Evolutionary conservation across 1,284 basidiomycete species (phyloP).

Genomic region (Moesziomyces globuligerus): DNA sequence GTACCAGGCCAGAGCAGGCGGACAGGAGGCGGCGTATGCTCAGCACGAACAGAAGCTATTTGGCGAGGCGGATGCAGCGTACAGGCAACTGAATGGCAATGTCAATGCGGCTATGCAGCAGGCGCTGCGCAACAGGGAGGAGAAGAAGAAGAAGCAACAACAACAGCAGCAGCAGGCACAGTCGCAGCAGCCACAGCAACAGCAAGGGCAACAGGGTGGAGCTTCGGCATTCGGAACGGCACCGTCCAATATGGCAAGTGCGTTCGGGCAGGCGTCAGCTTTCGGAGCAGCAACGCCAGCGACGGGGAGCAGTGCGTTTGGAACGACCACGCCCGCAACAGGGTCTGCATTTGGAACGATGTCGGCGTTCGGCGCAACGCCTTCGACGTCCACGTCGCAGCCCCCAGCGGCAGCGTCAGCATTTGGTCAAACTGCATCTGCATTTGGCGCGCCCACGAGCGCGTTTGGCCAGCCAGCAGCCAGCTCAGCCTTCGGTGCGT

Average conservation of each 20-base stretch:
- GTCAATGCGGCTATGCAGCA: conserved; percentile 16
- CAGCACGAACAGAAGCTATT: conserved; percentile 42
- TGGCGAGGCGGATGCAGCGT: conserved; percentile 27
- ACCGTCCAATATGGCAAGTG: background rate
- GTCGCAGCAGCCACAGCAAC: background rate
- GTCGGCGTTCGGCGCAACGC: conserved; percentile 10
- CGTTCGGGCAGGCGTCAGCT: conserved; percentile 26
- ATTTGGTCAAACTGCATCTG: conserved; percentile 13
- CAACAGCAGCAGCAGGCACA: conserved; percentile 5
- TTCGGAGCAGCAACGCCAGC: conserved; percentile 3
- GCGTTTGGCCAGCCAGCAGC: background rate
- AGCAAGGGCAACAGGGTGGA: background rate
- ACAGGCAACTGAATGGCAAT: conserved; percentile 11
- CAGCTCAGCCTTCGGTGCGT: conserved; percentile 13
- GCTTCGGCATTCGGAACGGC: background rate
- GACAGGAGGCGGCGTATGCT: conserved; percentile 30
- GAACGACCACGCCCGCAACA: conserved; percentile 1
- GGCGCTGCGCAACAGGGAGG: conserved; percentile 31
- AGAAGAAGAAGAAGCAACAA: conserved; percentile 26
- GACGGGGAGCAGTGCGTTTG: conserved; percentile 10
- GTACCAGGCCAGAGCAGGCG: conserved; percentile 41
- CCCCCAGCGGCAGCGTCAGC: conserved; percentile 10
- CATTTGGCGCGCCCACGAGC: conserved; percentile 13
- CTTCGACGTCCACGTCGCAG: conserved; percentile 4
- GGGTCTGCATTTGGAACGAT: conserved; percentile 9